Evolutionary conservation across 305 asterid genomes (phyloP).

Genomic region (Stenogyne calaminthoides): DNA sequence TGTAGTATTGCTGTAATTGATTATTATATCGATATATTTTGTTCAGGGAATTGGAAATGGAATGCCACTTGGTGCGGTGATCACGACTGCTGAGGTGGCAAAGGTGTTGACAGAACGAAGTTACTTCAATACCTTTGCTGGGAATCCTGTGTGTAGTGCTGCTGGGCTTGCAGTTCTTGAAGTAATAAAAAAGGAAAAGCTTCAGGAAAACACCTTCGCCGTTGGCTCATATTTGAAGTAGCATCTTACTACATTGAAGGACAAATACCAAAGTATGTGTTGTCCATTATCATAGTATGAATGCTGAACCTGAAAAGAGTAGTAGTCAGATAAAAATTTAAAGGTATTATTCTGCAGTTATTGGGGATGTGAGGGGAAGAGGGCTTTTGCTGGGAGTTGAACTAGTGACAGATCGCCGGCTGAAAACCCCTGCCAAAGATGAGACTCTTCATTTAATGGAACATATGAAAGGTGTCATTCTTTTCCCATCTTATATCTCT

Average conservation of each 20-base stretch:
- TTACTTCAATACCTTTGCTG: constrained; percentile 86
- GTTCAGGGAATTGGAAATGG: constrained; percentile 90
- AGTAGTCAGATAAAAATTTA: too few species aligned
- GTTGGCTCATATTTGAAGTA: constrained; percentile 76
- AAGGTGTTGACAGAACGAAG: constrained; percentile 54
- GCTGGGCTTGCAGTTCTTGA: constrained; percentile 83
- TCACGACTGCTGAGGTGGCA: constrained; percentile 75
- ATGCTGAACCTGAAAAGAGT: too few species aligned
- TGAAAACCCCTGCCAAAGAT: constrained; percentile 78
- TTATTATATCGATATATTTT: constrained; percentile 31
- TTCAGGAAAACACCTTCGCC: constrained; percentile 64
- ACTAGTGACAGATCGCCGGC: constrained; percentile 63
- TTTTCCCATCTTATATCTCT: too few species aligned
- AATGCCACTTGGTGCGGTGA: constrained; percentile 85
- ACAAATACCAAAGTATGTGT: constrained; percentile 61
- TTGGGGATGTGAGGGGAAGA: constrained; percentile 87
- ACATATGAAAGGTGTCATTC: constrained; percentile 64
- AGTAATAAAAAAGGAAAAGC: constrained; percentile 73
- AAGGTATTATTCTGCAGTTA: constrained; percentile 47
- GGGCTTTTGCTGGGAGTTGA: constrained; percentile 85
- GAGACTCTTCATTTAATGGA: constrained; percentile 71
- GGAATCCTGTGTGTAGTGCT: constrained; percentile 85
- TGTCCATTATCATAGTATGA: neutral
- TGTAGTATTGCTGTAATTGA: neutral
- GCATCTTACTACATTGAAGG: constrained; percentile 57